Base-by-base conservation (phyloP, 768 basidiomycete species). In the Termitomyces sp. region DNA sequence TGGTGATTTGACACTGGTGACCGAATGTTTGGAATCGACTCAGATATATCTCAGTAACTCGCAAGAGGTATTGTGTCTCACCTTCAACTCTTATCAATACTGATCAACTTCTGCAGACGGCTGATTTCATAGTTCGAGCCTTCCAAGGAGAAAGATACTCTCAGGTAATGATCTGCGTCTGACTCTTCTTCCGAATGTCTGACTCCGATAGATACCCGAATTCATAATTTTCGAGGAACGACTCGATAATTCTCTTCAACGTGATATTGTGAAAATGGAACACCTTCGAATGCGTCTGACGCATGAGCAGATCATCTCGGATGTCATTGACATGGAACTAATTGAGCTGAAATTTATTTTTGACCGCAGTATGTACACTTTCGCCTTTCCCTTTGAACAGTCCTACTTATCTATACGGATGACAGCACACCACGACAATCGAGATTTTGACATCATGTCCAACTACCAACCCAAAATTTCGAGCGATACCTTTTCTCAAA, bases 321-420 rank as follows among this genome's bases (percentile, higher is more conserved):
- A 91, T 59, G 72, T 89, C 48, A 79, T 91, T 59, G 89, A 91
- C 59, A 84, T 88, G 80, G 91, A 93, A 65, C 76, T 93, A 32
- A 86, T 91, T 57, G 90, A 92, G 61, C 73, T 94, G 54, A 90
- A 89, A 65, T 89, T 92, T 66, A 82, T 90, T 65, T 88, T 90
- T 64, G 86, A 90, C 64, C 81, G 88, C 52, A 72, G 86, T 88
- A 61, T 56, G 82, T 74, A 39, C 52, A 35, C 58, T 27, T 52
- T 27, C 17, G 14, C 16, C 32, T 5, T 40, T 57, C 34, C 39
- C 39, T 21, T 47, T 48, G 34, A 28, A 45, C 42, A 37, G 53
- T 10, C 14, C 9, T 32, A 32, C 37, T 41, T 28, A 56, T n/a
- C n/a, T n/a, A 30, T 35, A 21, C 25, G 11, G 27, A 39, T 27